Base-by-base conservation (phyloP, 2,329 filamentous ascomycete genomes). In the Ascochyta koolunga region DNA sequence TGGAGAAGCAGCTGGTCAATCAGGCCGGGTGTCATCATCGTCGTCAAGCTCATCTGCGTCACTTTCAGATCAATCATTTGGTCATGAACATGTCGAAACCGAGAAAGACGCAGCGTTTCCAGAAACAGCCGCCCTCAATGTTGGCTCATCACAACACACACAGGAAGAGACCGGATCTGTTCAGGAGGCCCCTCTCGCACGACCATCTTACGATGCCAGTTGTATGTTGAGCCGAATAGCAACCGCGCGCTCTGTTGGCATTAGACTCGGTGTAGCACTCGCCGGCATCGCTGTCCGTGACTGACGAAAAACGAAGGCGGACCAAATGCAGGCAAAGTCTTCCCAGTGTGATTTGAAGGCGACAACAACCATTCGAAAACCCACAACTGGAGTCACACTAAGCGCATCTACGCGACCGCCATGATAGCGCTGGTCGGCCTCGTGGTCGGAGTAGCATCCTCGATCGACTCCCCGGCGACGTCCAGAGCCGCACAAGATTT, bases 401-500 rank as follows among this genome's bases (percentile, higher is more conserved):
- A 51, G 35, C 64, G 74, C 21, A 64, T 76, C 0, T 60, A 58
- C 16, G 69, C 71, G 25, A 77, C 72, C 0, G 51, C 70, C n/a
- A 59, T 71, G 36, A 67, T 77, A 74, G 31, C 67, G 11, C 22
- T 37, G 4, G 49, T 86, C 25, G 82, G 76, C 0, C 78, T 81
- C 24, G 76, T 82, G 0, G 81, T 84, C 0, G 78, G 78, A 3
- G 73, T 79, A 1, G 82, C 82, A 0, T 82, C 79, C 4, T 79
- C 81, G 0, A 83, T 86, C 35, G 82, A 85, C 49, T 79, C 80
- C 0, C 76, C 76, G 0, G 79, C 80, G 1, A 57, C 82, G 0
- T 72, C 73, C 0, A 76, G 81, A 55, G 81, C 89, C 2, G 77
- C 81, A 11, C 48, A 71, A 2, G 71, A 82, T 10, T 82, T 81